Base-by-base conservation (phyloP, 306 rosid species). In the Medicago arabica region DNA sequence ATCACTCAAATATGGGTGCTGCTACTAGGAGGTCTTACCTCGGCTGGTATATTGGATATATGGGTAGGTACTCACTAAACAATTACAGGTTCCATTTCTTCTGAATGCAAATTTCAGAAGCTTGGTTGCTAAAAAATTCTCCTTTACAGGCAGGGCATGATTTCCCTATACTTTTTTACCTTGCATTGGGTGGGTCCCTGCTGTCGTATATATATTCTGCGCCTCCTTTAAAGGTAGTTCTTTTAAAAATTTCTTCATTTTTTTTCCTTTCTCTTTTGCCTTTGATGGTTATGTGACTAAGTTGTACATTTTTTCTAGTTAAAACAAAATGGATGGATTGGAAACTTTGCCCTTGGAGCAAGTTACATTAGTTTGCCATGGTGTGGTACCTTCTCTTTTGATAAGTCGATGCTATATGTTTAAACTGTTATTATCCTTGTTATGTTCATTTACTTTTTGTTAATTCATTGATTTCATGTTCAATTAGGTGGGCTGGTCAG, bases 281-380 rank as follows among this genome's bases (percentile, higher is more conserved):
- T 63, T 34, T 36, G 60, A 38, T 69, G 63, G 41, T 7, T 46
- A 31, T 75, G 41, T 89, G 83, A 86, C 54, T 6, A 58, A 70
- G 49, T 28, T 85, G 76, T 49, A n/a, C 70, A 68, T 72, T 51
- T 69, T 79, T 80, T 84, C 82, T 88, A 96, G 99, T 86, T 96
- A 65, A 96, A 96, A 82, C 99, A 92, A 90, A 92, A 96, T 76
- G 99, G 99, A 84, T 96, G 99, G 99, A 89, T 96, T 50, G 98
- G 99, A 71, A 96, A 96, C 86, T 90, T 92, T 74, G 97, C 99
- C 80, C 91, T 96, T 67, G 99, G 98, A 83, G 97, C 99, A 82
- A 96, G 99, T 88, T 96, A 96, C 83, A 96, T 96, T 73, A 85
- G 93, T 83, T 88, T 96, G 86, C 99, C 99, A 84, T 96, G 99